Base-by-base conservation (phyloP, 164 flowering plant genomes). In the Magnolia officinalis region DNA sequence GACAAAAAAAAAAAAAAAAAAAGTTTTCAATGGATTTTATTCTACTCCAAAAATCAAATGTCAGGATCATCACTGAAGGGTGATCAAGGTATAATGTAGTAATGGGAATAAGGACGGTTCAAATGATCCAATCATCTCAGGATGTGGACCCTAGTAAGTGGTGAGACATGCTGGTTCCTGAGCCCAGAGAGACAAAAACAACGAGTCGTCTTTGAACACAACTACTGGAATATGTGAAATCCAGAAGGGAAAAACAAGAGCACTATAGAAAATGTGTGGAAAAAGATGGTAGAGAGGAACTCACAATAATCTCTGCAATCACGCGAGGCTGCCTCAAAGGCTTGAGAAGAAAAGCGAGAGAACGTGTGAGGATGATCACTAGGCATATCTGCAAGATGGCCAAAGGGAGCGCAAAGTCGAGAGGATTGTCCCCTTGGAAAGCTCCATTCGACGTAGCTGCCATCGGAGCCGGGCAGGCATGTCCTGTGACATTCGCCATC, bases 271-370 rank as follows among this genome's bases (percentile, higher is more conserved):
- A 70, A 6, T 26, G n/a, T 50, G 20, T 13, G 45, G 23, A 68
- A 64, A 71, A 9, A 74, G 6, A 37, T 5, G 70, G 51, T 21
- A 77, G 59, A 63, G 68, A 61, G 52, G 52, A 66, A 85, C 92
- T 81, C 77, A 90, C 98, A 58, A 92, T 74, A 73, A 95, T 87
- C 85, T 93, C 98, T 1, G 97, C 98, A 59, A 92, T 89, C 16
- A 95, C 98, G 1, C 98, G 95, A 23, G 98, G 98, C 76, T 95
- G 98, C 14, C 97, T 76, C 1, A 92, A 61, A 1, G 98, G 98
- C 76, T 81, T 86, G 7, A 93, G 76, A 50, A 91, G 72, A 77
- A 78, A 82, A 49, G 92, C 97, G 58, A 95, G 92, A 91, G 97
- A 14, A 95, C 72, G 81, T 37, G 45, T 37, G 45, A 37, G 6